Conservation (phyloP, 805 yeast species). For the Clavispora carvajalis region DNA sequence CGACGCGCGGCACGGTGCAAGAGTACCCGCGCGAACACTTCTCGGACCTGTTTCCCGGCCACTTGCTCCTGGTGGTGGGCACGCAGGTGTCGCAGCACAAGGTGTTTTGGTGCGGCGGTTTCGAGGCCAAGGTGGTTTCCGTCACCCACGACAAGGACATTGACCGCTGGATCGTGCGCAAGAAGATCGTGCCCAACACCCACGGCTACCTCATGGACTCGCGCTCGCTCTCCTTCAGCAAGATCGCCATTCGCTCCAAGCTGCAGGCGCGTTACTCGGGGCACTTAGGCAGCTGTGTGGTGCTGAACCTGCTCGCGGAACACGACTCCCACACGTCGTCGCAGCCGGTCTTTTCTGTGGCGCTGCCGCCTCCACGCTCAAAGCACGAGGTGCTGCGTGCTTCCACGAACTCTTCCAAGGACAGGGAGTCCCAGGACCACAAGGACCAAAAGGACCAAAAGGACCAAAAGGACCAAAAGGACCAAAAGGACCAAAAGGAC, state of each 20-base stretch:
- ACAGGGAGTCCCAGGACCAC: no score
- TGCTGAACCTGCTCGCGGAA: conserved; percentile 18
- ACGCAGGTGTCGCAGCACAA: conserved; percentile 51
- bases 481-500: no score
- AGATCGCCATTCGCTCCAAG: conserved; percentile 26
- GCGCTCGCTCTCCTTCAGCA: conserved; percentile 42
- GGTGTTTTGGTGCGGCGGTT: conserved; percentile 67
- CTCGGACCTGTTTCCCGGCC: conserved; percentile 39
- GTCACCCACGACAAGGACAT: conserved; percentile 18
- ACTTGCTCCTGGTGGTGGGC: conserved; percentile 44
- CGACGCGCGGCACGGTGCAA: conserved; percentile 26
- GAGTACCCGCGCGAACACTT: conserved; percentile 16
- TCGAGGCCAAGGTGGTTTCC: conserved; percentile 32
- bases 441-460: no score
- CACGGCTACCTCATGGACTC: conserved; percentile 58
- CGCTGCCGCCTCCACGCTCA: background rate
- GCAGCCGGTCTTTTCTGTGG: background rate
- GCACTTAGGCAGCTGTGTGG: conserved; percentile 29
- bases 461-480: no score
- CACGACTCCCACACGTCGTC: background rate
- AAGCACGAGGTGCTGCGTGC: no score
- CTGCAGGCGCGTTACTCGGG: conserved; percentile 19
- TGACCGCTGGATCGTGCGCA: conserved; percentile 35
- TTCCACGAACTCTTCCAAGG: no score
- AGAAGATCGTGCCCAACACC: conserved; percentile 44